Evolutionary conservation across 2,329 filamentous ascomycete species (phyloP).

Genomic region (Cladosporium sp.): DNA sequence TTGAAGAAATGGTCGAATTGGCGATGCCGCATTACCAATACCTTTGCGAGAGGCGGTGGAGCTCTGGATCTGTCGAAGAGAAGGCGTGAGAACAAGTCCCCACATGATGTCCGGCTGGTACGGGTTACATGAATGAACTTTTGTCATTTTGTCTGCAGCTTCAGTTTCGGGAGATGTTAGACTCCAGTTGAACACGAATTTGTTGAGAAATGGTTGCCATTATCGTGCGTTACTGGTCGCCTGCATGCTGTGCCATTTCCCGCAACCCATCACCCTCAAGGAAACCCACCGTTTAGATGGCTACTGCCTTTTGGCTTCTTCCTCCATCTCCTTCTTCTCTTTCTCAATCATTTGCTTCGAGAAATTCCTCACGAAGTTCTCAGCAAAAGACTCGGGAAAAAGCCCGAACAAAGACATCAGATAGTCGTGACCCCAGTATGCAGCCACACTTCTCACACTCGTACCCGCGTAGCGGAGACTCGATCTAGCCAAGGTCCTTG

Average conservation of each 20-base stretch:
- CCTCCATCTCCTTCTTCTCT: neutral
- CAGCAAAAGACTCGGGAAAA: neutral
- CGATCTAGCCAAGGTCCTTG: neutral
- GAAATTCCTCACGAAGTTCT: conserved; percentile 3
- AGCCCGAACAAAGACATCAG: neutral
- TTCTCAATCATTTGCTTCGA: neutral
- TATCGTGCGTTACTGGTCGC: neutral
- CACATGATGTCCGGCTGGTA: neutral
- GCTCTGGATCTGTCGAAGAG: neutral
- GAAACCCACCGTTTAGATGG: neutral
- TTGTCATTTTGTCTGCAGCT: neutral
- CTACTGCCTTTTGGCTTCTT: conserved; percentile 10
- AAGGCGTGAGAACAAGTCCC: neutral
- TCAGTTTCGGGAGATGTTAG: neutral
- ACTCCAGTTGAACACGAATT: neutral
- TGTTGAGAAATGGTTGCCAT: neutral
- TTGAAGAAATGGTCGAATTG: conserved; percentile 27
- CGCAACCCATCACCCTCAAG: neutral
- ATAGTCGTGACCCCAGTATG: conserved; percentile 13
- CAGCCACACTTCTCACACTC: neutral
- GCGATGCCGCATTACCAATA: conserved; percentile 46
- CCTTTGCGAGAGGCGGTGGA: conserved; percentile 29
- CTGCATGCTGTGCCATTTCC: neutral
- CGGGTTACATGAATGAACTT: neutral
- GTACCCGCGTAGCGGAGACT: conserved; percentile 10